Percentiles rank a stretch among this genome's conserved stretches.
These are phyloP conservation scores for Coprinopsis cinerea DNA, from an alignment of 768 basidiomycete genomes.

Conservation along the genomic window DNA sequence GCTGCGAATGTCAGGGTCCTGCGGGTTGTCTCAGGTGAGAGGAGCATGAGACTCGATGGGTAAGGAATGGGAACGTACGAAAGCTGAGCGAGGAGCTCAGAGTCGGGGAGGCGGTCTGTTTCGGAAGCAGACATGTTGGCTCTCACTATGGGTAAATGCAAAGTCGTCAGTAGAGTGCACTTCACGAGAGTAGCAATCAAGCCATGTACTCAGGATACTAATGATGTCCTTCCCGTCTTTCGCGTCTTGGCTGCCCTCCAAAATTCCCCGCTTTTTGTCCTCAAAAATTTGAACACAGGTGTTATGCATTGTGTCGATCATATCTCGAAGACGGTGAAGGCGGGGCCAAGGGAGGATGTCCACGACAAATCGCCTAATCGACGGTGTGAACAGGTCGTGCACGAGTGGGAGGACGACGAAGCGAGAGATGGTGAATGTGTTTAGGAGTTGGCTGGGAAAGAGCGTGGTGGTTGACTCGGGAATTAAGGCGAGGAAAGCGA, in stretches of 20 bases:
- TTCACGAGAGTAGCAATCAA: not conserved
- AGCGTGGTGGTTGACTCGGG: not conserved
- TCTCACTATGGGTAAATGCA: slow-evolving; percentile 25
- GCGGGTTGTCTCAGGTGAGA: not conserved
- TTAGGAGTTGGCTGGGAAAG: not conserved
- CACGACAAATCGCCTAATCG: slow-evolving; percentile 26
- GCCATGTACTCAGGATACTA: slow-evolving; percentile 35
- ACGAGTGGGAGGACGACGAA: slow-evolving; percentile 19
- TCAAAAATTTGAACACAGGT: slow-evolving; percentile 27
- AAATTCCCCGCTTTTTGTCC: slow-evolving; percentile 26
- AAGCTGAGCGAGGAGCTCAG: slow-evolving; percentile 35
- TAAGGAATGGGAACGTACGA: slow-evolving; percentile 14
- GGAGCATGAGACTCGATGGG: not conserved
- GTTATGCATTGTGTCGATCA: slow-evolving; percentile 27
- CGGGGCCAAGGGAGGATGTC: slow-evolving; percentile 24
- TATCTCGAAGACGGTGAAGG: slow-evolving; percentile 23
- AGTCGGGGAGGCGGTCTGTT: slow-evolving; percentile 25
- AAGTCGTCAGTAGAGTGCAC: not conserved
- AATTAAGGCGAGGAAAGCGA: not conserved
- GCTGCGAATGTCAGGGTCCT: slow-evolving; percentile 35
- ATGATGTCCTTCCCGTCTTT: slow-evolving; percentile 43
- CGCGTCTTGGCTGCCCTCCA: no score
- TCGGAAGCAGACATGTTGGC: slow-evolving; percentile 31
- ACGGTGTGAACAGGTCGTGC: slow-evolving; percentile 19
- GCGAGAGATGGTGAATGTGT: slow-evolving; percentile 17